A percentile compares a stretch with the other conserved stretches of the same genome.
These are phyloP conservation scores for Dichotomocladium elegans DNA, from an alignment of 371 early-diverging fungal species.

Conservation along the genomic window DNA sequence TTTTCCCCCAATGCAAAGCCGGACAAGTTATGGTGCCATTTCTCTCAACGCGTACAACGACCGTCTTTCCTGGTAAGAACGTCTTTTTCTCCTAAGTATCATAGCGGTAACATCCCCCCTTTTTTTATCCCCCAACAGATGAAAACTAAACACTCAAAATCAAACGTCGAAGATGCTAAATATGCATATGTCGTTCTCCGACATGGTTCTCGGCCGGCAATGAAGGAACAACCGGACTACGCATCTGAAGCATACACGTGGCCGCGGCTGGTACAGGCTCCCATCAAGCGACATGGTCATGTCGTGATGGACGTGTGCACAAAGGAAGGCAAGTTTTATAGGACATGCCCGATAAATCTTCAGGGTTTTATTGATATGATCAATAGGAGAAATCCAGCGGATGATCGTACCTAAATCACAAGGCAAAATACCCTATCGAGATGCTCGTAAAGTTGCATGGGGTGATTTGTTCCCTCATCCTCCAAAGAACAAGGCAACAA, in stretches of 20 bases:
- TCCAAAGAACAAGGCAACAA: constrained; percentile 54
- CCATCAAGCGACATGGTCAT: constrained; percentile 76
- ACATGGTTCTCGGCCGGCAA: constrained; percentile 55
- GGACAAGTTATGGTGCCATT: constrained; percentile 74
- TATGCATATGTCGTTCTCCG: constrained; percentile 81
- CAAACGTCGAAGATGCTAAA: constrained; percentile 71
- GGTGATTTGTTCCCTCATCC: constrained; percentile 79
- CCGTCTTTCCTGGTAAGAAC: constrained; percentile 56
- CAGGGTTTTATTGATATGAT: not conserved
- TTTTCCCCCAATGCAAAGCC: constrained; percentile 41
- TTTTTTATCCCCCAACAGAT: constrained; percentile 49
- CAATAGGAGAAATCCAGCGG: constrained; percentile 57
- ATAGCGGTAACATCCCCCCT: not conserved
- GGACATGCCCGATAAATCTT: not conserved
- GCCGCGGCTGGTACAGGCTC: constrained; percentile 70
- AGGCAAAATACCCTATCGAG: constrained; percentile 70
- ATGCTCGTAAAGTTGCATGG: constrained; percentile 78
- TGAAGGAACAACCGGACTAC: not conserved
- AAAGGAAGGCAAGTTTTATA: constrained; percentile 30
- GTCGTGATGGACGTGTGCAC: constrained; percentile 73
- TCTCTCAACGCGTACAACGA: constrained; percentile 77
- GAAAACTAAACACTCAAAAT: constrained; percentile 68
- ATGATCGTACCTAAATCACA: constrained; percentile 73
- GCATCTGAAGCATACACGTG: constrained; percentile 45
- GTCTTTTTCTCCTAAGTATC: not conserved